Percentiles rank a stretch among this genome's conserved stretches.
Conservation (phyloP, 2,329 filamentous ascomycete genomes). For the Alternaria triticimaculans region DNA sequence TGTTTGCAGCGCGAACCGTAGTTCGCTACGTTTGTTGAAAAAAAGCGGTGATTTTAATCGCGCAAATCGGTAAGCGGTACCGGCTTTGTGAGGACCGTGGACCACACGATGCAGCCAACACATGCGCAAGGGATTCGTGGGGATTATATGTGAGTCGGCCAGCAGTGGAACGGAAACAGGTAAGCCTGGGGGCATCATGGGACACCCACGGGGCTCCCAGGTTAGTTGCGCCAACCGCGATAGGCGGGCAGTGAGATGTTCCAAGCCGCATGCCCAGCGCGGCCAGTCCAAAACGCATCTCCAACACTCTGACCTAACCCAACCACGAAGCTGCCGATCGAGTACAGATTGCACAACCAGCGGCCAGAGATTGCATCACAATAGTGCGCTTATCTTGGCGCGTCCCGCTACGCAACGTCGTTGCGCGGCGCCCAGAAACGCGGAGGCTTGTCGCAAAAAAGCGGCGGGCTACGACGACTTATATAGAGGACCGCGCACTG, state of each 20-base stretch:
- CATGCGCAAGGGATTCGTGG: neutral
- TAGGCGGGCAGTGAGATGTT: conserved; percentile 11
- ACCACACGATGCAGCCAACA: neutral
- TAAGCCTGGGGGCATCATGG: conserved; percentile 1
- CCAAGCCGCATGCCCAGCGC: conserved; percentile 16
- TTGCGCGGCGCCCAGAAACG: conserved; percentile 17
- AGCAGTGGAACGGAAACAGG: neutral
- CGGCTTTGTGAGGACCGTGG: conserved; percentile 11
- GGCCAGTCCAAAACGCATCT: conserved; percentile 10
- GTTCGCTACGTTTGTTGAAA: conserved; percentile 7
- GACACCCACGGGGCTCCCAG: neutral
- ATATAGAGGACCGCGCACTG: conserved; percentile 4
- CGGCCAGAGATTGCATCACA: conserved; percentile 6
- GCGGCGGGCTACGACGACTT: neutral
- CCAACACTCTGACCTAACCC: conserved; percentile 3
- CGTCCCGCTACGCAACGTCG: conserved; percentile 7
- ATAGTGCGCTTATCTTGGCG: conserved; percentile 9
- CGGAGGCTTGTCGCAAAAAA: conserved; percentile 21
- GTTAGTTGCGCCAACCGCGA: conserved; percentile 9
- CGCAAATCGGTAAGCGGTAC: conserved; percentile 7
- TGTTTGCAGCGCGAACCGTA: conserved; percentile 5
- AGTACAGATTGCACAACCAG: conserved; percentile 4
- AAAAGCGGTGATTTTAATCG: conserved; percentile 7
- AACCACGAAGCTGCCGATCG: conserved; percentile 9
- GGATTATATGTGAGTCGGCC: conserved; percentile 2